Base-by-base conservation (phyloP, 192 early-diverging fungal species). In the Mortierella hygrophila region DNA sequence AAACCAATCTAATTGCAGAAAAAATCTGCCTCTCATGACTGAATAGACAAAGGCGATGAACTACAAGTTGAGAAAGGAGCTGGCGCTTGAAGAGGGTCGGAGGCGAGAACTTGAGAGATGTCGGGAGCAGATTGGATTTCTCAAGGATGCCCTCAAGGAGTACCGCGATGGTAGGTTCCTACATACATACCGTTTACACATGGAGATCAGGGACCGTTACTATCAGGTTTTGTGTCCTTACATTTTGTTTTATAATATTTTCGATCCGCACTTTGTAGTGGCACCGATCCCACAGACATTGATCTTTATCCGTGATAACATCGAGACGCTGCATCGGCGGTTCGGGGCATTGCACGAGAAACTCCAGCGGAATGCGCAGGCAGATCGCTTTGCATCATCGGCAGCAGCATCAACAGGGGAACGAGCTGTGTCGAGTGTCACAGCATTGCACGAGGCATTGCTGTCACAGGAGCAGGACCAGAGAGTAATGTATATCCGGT, bases 31-130 rank as follows among this genome's bases (percentile, higher is more conserved):
- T 20, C 47, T 73, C 8, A 69, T 54, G 42, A 3, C n/a, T 40
- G 37, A 16, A 21, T 72, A 91, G 90, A 78, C 79, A 42, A 91
- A 91, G 68, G 82, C 78, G 9, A 38, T 89, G 16, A 91, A 89
- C 49, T 79, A 81, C 49, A 88, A 72, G 72, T 71, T 91, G 46
- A 72, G 87, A 52, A 85, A 85, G 49, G 81, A 89, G 37, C 70
- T 85, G 2, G 63, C 49, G 32, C 81, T 80, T 23, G 78, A 81
- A 46, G 83, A 89, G 15, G 73, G 47, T 9, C 75, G 73, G 70
- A 23, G 78, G 23, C 55, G 76, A 49, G 63, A 82, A 35, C 65
- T 81, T 29, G 68, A 80, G 21, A 81, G 76, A 21, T 89, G 83
- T 70, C 74, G 75, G n/a, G 77, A 87, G 3, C 79, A 86, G 52